Percentiles rank a stretch among this genome's conserved stretches.
phyloP scores from a whole-genome alignment of 2,329 filamentous ascomycete genomes.

The Aspergillus arachidicola region DNA sequence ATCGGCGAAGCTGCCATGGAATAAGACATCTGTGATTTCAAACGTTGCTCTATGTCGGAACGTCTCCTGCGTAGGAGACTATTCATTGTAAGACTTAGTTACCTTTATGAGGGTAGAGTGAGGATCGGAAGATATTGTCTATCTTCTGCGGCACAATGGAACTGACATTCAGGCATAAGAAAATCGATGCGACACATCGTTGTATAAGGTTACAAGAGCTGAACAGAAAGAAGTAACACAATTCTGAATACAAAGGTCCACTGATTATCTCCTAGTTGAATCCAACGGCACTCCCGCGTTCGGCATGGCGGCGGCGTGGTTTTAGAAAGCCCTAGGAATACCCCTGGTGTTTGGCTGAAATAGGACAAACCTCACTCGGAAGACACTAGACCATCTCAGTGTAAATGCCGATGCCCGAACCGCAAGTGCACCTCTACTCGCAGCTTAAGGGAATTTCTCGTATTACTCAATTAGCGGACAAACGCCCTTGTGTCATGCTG shows the following conservation, averaged over 20 bases:
- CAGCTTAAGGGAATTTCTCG: no score
- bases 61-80: no score
- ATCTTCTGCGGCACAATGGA: neutral
- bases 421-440: neutral
- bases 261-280: neutral
- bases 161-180: neutral
- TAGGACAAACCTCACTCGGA: neutral
- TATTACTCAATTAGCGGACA: no score
- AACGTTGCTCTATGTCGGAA: no score
- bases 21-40: no score
- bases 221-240: neutral
- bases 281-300: neutral
- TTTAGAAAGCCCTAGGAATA: neutral
- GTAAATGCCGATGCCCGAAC: neutral
- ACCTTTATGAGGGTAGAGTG: no score
- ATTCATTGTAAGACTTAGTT: no score
- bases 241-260: neutral
- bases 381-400: no score
- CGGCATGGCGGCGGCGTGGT: neutral
- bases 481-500: no score
- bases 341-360: neutral
- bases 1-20: no score
- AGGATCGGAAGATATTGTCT: neutral
- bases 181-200: neutral
- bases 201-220: neutral